Percentiles rank a stretch among this genome's conserved stretches.
Evolutionary conservation across 805 yeast species (phyloP).

Genomic region (Cyberlindnera euphorbiae): DNA sequence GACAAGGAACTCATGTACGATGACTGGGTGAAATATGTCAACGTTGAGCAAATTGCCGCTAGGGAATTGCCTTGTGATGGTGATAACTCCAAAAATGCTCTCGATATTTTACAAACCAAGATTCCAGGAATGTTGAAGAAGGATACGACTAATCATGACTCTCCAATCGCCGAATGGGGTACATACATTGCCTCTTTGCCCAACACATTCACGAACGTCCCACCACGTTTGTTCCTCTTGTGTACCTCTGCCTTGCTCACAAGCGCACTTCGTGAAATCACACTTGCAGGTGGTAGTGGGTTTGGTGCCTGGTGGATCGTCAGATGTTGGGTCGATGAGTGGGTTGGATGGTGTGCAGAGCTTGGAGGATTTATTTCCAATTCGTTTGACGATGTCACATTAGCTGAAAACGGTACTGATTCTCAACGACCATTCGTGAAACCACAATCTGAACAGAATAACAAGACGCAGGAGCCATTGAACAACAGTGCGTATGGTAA

Average conservation of each 20-base stretch:
- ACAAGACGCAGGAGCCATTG: not conserved
- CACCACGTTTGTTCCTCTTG: conserved; percentile 52
- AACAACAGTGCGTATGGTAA: not conserved
- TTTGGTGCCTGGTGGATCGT: conserved; percentile 76
- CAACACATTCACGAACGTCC: conserved; percentile 40
- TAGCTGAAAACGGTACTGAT: conserved; percentile 6
- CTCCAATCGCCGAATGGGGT: conserved; percentile 27
- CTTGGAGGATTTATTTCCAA: conserved; percentile 45
- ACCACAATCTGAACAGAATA: not conserved
- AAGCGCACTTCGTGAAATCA: conserved; percentile 56
- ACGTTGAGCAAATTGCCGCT: conserved; percentile 38
- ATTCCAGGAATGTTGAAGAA: conserved; percentile 29
- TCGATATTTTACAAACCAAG: conserved; percentile 33
- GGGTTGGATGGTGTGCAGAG: conserved; percentile 62
- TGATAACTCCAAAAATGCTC: conserved; percentile 28
- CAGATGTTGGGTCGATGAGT: conserved; percentile 74
- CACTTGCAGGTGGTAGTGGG: conserved; percentile 51
- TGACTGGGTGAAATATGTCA: conserved; percentile 53
- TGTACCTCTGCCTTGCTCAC: conserved; percentile 51
- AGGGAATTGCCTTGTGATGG: conserved; percentile 49
- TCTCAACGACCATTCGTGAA: conserved; percentile 3
- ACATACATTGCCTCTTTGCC: conserved; percentile 39
- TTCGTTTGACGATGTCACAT: conserved; percentile 6
- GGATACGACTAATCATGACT: conserved; percentile 10
- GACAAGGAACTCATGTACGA: conserved; percentile 47